phyloP scores from a whole-genome alignment of 176 grass and related monocot genomes.

The Ananas comosus region DNA sequence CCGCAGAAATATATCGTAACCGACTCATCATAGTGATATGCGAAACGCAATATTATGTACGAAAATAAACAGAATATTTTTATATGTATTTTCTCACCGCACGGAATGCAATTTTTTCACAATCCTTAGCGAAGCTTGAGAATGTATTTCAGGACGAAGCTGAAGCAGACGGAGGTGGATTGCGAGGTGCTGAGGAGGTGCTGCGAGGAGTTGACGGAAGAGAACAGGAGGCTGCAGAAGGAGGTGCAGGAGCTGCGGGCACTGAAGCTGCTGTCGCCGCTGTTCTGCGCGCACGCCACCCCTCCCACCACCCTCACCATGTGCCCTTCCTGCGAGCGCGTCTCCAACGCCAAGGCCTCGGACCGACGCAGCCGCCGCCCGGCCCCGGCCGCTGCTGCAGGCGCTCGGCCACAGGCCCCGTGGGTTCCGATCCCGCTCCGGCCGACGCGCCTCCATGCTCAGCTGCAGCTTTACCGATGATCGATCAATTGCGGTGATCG shows the following conservation, averaged over 20 bases:
- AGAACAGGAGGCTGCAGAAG: conserved; percentile 70
- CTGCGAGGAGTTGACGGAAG: conserved; percentile 64
- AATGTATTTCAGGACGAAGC: conserved; percentile 43
- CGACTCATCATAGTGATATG: too few species aligned
- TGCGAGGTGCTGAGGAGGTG: conserved; percentile 73
- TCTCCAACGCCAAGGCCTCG: conserved; percentile 15
- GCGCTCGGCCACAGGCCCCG: not conserved
- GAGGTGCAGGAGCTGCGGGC: conserved; percentile 78
- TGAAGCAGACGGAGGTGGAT: conserved; percentile 95
- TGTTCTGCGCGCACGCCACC: conserved; percentile 46
- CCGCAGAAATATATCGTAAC: too few species aligned
- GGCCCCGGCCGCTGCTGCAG: not conserved
- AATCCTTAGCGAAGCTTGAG: too few species aligned
- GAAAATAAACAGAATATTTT: too few species aligned
- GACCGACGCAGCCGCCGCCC: not conserved
- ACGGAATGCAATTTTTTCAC: too few species aligned
- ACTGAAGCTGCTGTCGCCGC: conserved; percentile 58
- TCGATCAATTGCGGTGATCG: not conserved
- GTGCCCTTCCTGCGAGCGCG: conserved; percentile 84
- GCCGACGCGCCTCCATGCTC: not conserved
- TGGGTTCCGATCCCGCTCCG: not conserved
- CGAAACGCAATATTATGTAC: too few species aligned
- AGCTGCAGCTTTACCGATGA: not conserved
- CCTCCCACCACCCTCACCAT: conserved; percentile 87
- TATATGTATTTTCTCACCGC: too few species aligned